Evolutionary conservation across 306 rosid genomes (phyloP).

Genomic region (Trifolium subterraneum): DNA sequence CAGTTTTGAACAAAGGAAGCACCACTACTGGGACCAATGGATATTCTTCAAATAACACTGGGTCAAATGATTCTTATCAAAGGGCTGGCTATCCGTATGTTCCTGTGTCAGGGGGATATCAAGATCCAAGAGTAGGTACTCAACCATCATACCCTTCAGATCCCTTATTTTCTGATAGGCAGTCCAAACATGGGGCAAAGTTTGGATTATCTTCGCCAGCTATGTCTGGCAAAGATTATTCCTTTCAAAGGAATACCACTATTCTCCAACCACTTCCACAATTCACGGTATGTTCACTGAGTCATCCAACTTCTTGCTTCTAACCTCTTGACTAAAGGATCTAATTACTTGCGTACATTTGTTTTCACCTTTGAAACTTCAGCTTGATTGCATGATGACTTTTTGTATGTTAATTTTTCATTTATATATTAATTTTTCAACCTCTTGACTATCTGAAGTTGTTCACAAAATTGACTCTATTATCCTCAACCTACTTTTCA

Average conservation of each 20-base stretch:
- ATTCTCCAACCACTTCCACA: conserved; percentile 45
- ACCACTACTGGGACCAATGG: conserved; percentile 12
- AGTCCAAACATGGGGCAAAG: conserved; percentile 38
- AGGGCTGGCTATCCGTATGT: conserved; percentile 37
- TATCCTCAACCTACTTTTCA: conserved; percentile 8
- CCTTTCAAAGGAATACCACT: conserved; percentile 39
- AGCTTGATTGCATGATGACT: not conserved
- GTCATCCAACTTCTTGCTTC: conserved; percentile 8
- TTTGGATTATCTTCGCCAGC: conserved; percentile 41
- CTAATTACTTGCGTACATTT: not conserved
- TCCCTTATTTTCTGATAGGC: conserved; percentile 42
- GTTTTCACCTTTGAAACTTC: not conserved
- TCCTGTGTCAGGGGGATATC: conserved; percentile 48
- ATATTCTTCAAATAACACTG: conserved; percentile 26
- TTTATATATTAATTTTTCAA: too few species aligned
- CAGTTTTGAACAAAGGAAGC: conserved; percentile 41
- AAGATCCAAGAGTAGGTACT: conserved; percentile 39
- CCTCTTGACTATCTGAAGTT: not conserved
- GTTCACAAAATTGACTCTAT: not conserved
- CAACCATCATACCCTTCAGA: conserved; percentile 38
- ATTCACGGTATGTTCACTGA: conserved; percentile 41
- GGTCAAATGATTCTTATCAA: conserved; percentile 42
- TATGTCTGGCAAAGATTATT: conserved; percentile 41
- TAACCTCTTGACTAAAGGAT: not conserved
- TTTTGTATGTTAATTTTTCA: conserved; percentile 21